Evolutionary conservation across 768 basidiomycete genomes (phyloP), one percentile per base, ranked within the genome.

Genomic region (Arthromyces matolae): DNA sequence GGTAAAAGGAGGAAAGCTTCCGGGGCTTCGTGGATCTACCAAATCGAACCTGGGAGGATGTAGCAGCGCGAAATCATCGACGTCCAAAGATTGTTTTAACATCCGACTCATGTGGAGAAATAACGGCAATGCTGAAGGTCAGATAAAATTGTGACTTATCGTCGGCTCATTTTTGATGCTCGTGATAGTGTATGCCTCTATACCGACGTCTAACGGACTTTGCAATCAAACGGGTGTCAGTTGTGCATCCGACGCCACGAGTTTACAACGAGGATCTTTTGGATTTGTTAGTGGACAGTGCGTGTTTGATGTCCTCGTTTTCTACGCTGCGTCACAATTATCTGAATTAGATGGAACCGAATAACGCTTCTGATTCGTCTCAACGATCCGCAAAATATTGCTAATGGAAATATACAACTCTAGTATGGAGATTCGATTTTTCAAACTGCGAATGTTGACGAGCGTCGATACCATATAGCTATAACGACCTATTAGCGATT

Each of bases 151-250:
- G 32, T 38, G 44, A 16, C 32, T 32, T 13, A 32, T 10, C 27
- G 28, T n/a, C 13, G 14, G 28, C 8, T 36, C n/a, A 37, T 9
- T 20, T 14, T 23, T 0, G 8, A 32, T 32, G n/a, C n/a, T n/a
- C n/a, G n/a, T 42, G 16, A 36, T 7, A 91, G 89, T 86, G 5
- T 92, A 91, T 64, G 85, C 86, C 6, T 92, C 92, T 58, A 79
- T 91, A 36, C 84, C 86, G 5, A 75, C 76, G 0, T 67, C 81
- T 8, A 78, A 83, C 57, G 66, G 68, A 41, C 62, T 92, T 12
- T 91, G 87, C 57, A 66, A 65, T 3, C 68, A 80, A 19, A 59
- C 62, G 35, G 66, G 73, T 35, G 71, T 90, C 36, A 73, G 67
- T 27, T 92, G 90, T 68, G 84, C 86, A 58, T 62, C 72, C 6